phyloP scores from a whole-genome alignment of 2,329 filamentous ascomycete genomes.

The Fusarium albidum region DNA sequence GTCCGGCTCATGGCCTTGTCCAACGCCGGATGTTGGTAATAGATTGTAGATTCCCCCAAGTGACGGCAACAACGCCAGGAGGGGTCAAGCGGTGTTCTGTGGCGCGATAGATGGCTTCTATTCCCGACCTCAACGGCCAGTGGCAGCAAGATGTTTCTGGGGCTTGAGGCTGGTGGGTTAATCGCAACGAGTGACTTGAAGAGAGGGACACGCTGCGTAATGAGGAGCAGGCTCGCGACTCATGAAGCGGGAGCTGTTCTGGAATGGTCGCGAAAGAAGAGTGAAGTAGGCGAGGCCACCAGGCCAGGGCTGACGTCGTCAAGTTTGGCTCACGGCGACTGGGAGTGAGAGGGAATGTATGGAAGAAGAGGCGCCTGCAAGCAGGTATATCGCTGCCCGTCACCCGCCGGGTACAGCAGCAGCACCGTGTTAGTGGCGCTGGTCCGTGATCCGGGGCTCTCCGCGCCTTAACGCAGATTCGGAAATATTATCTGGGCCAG shows the following conservation, averaged over 20 bases:
- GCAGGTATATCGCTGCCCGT: conserved; percentile 45
- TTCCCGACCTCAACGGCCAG: conserved; percentile 10
- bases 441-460: conserved; percentile 53
- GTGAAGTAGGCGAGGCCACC: conserved; percentile 38
- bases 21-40: conserved; percentile 18
- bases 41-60: conserved; percentile 27
- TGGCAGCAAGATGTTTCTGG: conserved; percentile 7
- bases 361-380: conserved; percentile 40
- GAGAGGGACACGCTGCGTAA: conserved; percentile 5
- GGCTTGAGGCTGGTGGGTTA: conserved; percentile 9
- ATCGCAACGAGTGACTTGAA: conserved; percentile 30
- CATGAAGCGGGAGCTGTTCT: conserved; percentile 24
- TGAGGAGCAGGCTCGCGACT: conserved; percentile 21
- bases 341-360: conserved; percentile 38
- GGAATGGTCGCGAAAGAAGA: conserved; percentile 34
- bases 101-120: conserved; percentile 17
- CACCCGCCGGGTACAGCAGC: conserved; percentile 44
- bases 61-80: conserved; percentile 24
- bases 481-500: conserved; percentile 58
- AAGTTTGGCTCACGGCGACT: conserved; percentile 37
- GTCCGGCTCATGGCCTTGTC: conserved; percentile 32
- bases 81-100: conserved; percentile 13
- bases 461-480: conserved; percentile 56
- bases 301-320: conserved; percentile 40
- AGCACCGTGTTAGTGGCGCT: conserved; percentile 46